Evolutionary conservation across 2,329 filamentous ascomycete species (phyloP).

Genomic region (Exophiala sp.): DNA sequence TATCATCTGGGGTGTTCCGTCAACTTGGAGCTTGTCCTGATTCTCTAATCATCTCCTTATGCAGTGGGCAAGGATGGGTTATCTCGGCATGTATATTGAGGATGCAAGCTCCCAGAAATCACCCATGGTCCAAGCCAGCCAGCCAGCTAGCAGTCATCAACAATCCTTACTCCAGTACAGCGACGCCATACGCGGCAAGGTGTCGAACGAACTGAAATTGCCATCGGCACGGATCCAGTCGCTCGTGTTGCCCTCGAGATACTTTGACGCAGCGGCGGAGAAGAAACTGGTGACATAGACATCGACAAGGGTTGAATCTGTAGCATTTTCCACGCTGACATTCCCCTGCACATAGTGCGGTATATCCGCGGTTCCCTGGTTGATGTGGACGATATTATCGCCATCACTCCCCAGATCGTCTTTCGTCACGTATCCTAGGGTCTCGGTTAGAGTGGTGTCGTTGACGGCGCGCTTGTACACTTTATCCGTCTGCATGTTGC

Average conservation of each 20-base stretch:
- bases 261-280: conserved; percentile 19
- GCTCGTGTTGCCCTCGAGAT: conserved; percentile 23
- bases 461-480: conserved; percentile 27
- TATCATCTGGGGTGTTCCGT: no score
- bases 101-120: no score
- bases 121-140: no score
- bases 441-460: conserved; percentile 23
- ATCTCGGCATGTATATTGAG: no score
- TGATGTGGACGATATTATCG: conserved; percentile 33
- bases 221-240: conserved; percentile 23
- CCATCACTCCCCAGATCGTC: conserved; percentile 35
- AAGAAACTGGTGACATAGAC: conserved; percentile 27
- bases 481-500: conserved; percentile 31
- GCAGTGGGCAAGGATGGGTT: no score
- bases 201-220: conserved; percentile 25
- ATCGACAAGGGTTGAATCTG: conserved; percentile 20
- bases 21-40: no score
- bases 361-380: conserved; percentile 28
- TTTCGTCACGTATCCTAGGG: conserved; percentile 32
- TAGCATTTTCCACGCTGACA: conserved; percentile 22
- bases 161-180: conserved; percentile 24
- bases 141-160: no score
- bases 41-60: no score
- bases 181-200: conserved; percentile 17
- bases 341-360: conserved; percentile 34